Evolutionary conservation across 805 yeast genomes (phyloP).

Genomic region (Naumovozyma castellii): DNA sequence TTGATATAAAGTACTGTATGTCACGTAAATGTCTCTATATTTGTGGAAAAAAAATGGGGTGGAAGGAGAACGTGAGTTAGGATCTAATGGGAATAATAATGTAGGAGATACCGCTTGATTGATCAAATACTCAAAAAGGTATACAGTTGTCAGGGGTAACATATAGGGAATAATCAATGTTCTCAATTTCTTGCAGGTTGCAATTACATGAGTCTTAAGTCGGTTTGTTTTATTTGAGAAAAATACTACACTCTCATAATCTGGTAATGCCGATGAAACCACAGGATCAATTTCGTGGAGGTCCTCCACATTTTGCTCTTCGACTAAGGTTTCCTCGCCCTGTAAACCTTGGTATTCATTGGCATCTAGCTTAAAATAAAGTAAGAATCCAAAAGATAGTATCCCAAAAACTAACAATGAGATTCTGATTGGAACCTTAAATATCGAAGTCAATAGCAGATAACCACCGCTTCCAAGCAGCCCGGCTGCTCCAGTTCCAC

Average conservation of each 20-base stretch:
- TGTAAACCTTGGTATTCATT: not conserved
- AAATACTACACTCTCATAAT: constrained; percentile 2
- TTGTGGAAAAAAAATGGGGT: constrained; percentile 49
- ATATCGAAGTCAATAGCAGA: constrained; percentile 60
- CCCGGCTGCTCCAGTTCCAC: constrained; percentile 97
- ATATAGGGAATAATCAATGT: constrained; percentile 56
- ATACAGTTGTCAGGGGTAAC: constrained; percentile 77
- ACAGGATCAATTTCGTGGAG: constrained; percentile 1
- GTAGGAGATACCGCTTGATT: constrained; percentile 93
- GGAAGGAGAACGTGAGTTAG: constrained; percentile 16
- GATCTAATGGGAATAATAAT: constrained; percentile 59
- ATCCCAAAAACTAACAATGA: constrained; percentile 51
- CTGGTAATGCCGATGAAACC: constrained; percentile 1
- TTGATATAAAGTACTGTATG: constrained; percentile 84
- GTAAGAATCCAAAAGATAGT: constrained; percentile 44
- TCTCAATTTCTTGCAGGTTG: constrained; percentile 29
- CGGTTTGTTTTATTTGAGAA: not conserved
- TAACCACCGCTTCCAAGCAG: constrained; percentile 68
- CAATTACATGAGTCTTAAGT: constrained; percentile 12
- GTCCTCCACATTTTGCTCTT: constrained; percentile 1
- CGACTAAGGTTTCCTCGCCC: not conserved
- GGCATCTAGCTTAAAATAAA: constrained; percentile 26
- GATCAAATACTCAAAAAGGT: constrained; percentile 75
- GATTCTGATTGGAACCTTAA: constrained; percentile 43
- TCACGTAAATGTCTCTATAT: constrained; percentile 81